Evolutionary conservation across 768 basidiomycete species (phyloP).

Genomic region (Lyophyllum decastes): DNA sequence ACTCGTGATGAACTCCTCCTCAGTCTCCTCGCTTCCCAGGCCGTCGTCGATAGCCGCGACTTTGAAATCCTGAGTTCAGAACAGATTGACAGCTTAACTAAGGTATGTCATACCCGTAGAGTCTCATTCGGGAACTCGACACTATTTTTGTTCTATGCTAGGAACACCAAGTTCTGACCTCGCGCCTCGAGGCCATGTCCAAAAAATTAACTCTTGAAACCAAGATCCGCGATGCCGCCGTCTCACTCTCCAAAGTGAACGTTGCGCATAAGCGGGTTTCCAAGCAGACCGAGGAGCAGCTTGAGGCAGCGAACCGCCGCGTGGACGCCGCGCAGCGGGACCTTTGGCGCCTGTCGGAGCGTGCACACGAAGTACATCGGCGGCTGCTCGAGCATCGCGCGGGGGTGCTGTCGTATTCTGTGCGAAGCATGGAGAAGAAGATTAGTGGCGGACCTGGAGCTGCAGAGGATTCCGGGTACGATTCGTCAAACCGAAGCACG

Average conservation of each 20-base stretch:
- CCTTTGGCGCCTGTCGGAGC: conserved; percentile 65
- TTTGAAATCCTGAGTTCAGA: conserved; percentile 69
- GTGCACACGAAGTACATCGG: conserved; percentile 60
- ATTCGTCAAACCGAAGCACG: conserved; percentile 52
- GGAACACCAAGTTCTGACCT: conserved; percentile 75
- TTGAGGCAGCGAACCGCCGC: conserved; percentile 72
- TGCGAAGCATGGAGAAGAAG: conserved; percentile 68
- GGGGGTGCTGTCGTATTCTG: conserved; percentile 72
- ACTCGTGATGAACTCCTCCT: conserved; percentile 85
- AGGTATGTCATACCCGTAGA: conserved; percentile 32
- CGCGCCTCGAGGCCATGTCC: conserved; percentile 63
- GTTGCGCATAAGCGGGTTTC: conserved; percentile 56
- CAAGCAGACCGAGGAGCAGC: conserved; percentile 69
- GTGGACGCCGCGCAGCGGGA: conserved; percentile 74
- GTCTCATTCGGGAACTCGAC: not conserved
- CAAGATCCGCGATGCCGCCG: conserved; percentile 85
- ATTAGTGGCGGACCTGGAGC: conserved; percentile 20
- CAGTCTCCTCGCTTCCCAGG: conserved; percentile 90
- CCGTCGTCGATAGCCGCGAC: conserved; percentile 86
- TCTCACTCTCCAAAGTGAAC: conserved; percentile 73
- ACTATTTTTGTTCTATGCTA: conserved; percentile 27
- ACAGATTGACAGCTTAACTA: conserved; percentile 53
- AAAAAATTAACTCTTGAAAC: conserved; percentile 81
- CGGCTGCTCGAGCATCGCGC: conserved; percentile 81
- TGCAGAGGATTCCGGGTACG: conserved; percentile 52